Evolutionary conservation across 2,329 filamentous ascomycete genomes (phyloP).

Genomic region (Phaeophleospora eucalypticola): DNA sequence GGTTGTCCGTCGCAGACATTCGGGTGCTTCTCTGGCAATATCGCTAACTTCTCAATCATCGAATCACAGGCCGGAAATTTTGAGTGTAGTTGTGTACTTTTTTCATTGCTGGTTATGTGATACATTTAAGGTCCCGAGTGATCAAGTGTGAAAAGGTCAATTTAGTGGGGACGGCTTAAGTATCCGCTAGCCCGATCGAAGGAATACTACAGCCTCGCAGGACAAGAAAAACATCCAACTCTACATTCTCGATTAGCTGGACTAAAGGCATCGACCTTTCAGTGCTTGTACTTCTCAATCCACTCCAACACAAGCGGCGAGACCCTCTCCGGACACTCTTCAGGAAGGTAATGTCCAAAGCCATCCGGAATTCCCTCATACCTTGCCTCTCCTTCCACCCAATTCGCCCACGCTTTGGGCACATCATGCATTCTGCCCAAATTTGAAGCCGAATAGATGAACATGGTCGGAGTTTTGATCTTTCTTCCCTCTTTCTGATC

Average conservation of each 20-base stretch:
- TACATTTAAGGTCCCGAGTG: too few relatives aligned
- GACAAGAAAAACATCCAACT: not conserved
- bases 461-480: constrained; percentile 40
- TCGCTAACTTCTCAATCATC: too few relatives aligned
- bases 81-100: too few relatives aligned
- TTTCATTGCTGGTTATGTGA: too few relatives aligned
- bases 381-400: constrained; percentile 38
- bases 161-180: too few relatives aligned
- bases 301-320: constrained; percentile 27
- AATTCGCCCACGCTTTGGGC: constrained; percentile 42
- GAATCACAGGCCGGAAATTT: too few relatives aligned
- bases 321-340: constrained; percentile 41
- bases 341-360: constrained; percentile 46
- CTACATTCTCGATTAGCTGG: not conserved
- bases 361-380: constrained; percentile 34
- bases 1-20: too few relatives aligned
- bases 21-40: too few relatives aligned
- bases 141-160: too few relatives aligned
- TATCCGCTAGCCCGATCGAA: too few relatives aligned
- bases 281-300: constrained; percentile 14
- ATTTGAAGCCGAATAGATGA: constrained; percentile 43
- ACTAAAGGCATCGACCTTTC: not conserved
- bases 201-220: too few relatives aligned
- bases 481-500: constrained; percentile 46
- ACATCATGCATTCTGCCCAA: constrained; percentile 44